These are phyloP conservation scores for Mimosa pudica DNA, from an alignment of 306 rosid genomes.

Conservation along the genomic window DNA sequence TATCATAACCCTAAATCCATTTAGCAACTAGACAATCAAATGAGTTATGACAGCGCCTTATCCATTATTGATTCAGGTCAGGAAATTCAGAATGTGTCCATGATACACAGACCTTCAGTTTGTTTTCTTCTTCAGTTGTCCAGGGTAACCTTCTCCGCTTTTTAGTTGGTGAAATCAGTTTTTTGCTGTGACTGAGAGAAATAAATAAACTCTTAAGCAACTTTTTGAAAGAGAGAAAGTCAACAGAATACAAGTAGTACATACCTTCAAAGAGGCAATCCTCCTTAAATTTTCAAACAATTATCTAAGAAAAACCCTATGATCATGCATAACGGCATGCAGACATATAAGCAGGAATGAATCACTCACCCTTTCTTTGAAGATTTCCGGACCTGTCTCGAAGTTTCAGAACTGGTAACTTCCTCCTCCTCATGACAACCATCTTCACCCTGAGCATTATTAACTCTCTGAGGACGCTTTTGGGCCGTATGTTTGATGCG, in stretches of 20 bases:
- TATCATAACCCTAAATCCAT: constrained; percentile 13
- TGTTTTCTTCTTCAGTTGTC: constrained; percentile 47
- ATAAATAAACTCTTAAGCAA: constrained; percentile 11
- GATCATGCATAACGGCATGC: background rate
- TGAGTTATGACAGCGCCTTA: background rate
- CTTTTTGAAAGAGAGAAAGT: background rate
- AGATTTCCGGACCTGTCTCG: background rate
- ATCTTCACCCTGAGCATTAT: background rate
- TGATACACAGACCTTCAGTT: constrained; percentile 40
- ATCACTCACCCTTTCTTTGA: constrained; percentile 34
- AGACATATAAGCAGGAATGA: background rate
- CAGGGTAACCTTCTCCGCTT: constrained; percentile 40
- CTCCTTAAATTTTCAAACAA: background rate
- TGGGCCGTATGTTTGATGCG: background rate
- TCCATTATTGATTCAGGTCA: background rate
- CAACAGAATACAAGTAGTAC: background rate
- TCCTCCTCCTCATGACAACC: background rate
- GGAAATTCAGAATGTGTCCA: background rate
- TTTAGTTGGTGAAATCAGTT: background rate
- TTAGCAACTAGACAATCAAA: constrained; percentile 23
- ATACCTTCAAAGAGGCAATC: background rate
- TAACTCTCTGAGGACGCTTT: constrained; percentile 15
- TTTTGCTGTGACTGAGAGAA: constrained; percentile 32
- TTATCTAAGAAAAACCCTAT: background rate
- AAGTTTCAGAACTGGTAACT: constrained; percentile 32